Evolutionary conservation across 202 grass and related monocot genomes (phyloP), one percentile per base, ranked within the genome.

Genomic region (Schoenoplectus tabernaemontani): DNA sequence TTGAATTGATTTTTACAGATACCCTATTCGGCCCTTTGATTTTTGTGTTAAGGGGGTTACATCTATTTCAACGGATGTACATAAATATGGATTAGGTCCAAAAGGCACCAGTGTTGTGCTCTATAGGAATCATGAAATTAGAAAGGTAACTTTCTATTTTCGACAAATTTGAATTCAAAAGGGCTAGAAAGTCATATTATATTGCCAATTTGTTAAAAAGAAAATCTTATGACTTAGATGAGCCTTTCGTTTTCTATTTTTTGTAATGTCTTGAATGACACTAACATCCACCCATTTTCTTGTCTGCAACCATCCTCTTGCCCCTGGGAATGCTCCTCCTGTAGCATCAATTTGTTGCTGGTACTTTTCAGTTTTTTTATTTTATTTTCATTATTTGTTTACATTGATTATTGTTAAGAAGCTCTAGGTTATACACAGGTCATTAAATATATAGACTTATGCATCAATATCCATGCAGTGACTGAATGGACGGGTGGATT

Each of bases 1-100:
- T 71, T 66, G n/a, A 20, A 51, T 79, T 75, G 30, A 59, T 48
- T 82, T 64, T 64, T 91, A 76, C 81, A 98, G 95, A 64, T 98
- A 98, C 13, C 86, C 91, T 43, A 89, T 98, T 87, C 89, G 78
- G 64, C 86, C 91, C 78, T 98, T 98, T 67, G 95, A 98, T 86
- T 98, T 98, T 88, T 90, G 86, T 85, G 91, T 98, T 48, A 95
- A 92, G 81, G 95, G 95, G 77, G 91, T 98, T 87, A 98, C 95
- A 0, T 95, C 95, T 36, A 98, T 98, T 63, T 98, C 95, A 26
- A 86, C 86, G 19, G 95, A 98, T 91, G 95, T 98, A 79, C 91
- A 98, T 81, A 98, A 98, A 85, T 98, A 95, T 53, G 95, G 95
- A 76, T 89, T 98, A 89, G 95, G 78, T 23, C 95, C 96, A 33